Conservation (phyloP, 805 yeast genomes). For the Jamesozyma rosinii region DNA sequence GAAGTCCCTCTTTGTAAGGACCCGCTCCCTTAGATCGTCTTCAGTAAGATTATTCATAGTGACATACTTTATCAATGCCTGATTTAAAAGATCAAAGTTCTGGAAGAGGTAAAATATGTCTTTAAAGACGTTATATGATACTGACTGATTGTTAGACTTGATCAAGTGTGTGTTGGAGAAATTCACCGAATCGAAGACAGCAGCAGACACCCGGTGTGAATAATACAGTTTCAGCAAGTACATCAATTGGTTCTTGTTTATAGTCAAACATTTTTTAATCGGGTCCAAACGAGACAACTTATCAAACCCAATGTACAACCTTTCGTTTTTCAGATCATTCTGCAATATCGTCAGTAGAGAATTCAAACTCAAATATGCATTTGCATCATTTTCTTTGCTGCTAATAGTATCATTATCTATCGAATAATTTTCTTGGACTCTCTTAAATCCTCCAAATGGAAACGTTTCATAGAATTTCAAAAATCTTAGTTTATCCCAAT, state of each 20-base stretch:
- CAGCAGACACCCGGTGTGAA: slow-evolving; percentile 33
- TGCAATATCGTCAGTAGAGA: slow-evolving; percentile 36
- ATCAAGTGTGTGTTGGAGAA: slow-evolving; percentile 23
- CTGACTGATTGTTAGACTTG: slow-evolving; percentile 27
- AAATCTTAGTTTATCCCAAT: slow-evolving; percentile 31
- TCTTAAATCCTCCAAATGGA: slow-evolving; percentile 10
- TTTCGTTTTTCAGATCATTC: slow-evolving; percentile 33
- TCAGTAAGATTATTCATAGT: slow-evolving; percentile 23
- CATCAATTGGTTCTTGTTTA: slow-evolving; percentile 31
- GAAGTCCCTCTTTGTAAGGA: slow-evolving; percentile 33
- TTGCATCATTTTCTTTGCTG: slow-evolving; percentile 6
- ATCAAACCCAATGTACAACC: slow-evolving; percentile 28
- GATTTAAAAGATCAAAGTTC: slow-evolving; percentile 35
- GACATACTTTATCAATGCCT: slow-evolving; percentile 31
- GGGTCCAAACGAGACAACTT: slow-evolving; percentile 26
- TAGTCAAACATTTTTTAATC: slow-evolving; percentile 20
- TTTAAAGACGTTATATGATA: slow-evolving; percentile 31
- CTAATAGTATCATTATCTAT: neutral
- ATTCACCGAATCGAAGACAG: slow-evolving; percentile 30
- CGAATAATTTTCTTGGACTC: neutral
- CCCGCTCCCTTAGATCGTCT: slow-evolving; percentile 22
- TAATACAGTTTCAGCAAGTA: slow-evolving; percentile 29
- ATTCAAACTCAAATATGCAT: slow-evolving; percentile 30
- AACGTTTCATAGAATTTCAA: slow-evolving; percentile 21
- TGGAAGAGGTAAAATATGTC: slow-evolving; percentile 34